phyloP scores from a whole-genome alignment of 2,329 filamentous ascomycete species.

The Epichloe baconii region DNA sequence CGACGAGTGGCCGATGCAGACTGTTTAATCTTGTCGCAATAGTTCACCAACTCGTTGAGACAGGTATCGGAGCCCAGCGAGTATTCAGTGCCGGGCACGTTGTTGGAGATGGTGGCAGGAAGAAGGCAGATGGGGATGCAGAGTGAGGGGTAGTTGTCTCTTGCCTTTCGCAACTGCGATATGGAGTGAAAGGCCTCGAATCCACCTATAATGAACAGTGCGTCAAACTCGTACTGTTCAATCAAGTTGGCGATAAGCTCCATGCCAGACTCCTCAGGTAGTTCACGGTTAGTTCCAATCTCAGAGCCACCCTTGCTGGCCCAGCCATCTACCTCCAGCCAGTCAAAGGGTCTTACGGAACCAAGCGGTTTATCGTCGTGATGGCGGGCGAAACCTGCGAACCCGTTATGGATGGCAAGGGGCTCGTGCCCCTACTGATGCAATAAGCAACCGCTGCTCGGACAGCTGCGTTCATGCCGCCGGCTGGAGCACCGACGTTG shows the following conservation, averaged over 20 bases:
- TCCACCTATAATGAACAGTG: constrained; percentile 81
- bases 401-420: constrained; percentile 89
- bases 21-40: constrained; percentile 96
- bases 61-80: constrained; percentile 94
- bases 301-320: constrained; percentile 94
- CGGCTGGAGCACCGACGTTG: constrained; percentile 90
- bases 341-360: constrained; percentile 73
- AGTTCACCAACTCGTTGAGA: constrained; percentile 84
- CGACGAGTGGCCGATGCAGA: constrained; percentile 87
- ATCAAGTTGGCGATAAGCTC: constrained; percentile 72
- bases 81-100: constrained; percentile 95
- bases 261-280: constrained; percentile 76
- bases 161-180: constrained; percentile 71
- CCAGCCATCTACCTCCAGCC: constrained; percentile 93
- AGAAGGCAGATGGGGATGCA: constrained; percentile 86
- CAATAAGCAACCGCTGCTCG: constrained; percentile 90
- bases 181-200: constrained; percentile 95
- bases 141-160: constrained; percentile 67
- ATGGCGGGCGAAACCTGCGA: constrained; percentile 84
- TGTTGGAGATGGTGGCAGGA: constrained; percentile 97
- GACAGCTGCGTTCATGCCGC: constrained; percentile 96
- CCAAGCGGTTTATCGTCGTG: constrained; percentile 71
- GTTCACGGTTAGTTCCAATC: constrained; percentile 91
- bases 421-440: constrained; percentile 79
- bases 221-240: constrained; percentile 77